Evolutionary conservation across 495 filamentous ascomycete species (phyloP).

Genomic region (Penicillium pulvis): DNA sequence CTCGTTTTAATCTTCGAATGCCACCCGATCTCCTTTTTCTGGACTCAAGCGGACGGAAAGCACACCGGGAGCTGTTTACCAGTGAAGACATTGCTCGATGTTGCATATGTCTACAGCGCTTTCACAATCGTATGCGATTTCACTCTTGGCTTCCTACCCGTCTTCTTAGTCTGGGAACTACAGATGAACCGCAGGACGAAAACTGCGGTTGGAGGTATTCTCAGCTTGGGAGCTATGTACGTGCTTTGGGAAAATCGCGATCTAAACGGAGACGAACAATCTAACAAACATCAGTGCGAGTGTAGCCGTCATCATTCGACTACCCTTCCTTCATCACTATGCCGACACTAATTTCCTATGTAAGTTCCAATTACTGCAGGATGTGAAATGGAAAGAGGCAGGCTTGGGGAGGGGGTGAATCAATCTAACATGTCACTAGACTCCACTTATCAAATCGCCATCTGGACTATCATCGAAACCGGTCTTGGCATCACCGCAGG

Average conservation of each 20-base stretch:
- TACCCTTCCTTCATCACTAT: constrained; percentile 29
- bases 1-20: constrained; percentile 33
- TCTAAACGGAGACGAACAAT: neutral
- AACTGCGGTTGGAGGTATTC: constrained; percentile 27
- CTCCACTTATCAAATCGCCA: constrained; percentile 31
- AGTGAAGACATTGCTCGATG: constrained; percentile 20
- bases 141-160: constrained; percentile 30
- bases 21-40: constrained; percentile 34
- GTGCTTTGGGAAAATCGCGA: constrained; percentile 3
- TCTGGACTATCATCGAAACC: constrained; percentile 40
- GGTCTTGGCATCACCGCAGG: constrained; percentile 41
- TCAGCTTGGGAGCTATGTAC: constrained; percentile 33
- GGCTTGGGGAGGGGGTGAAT: too few species aligned
- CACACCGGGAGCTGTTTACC: constrained; percentile 32
- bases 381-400: too few species aligned
- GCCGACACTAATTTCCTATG: constrained; percentile 30
- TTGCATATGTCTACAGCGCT: constrained; percentile 37
- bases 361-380: constrained; percentile 11
- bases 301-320: constrained; percentile 30
- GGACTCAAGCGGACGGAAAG: constrained; percentile 17
- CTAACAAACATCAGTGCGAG: constrained; percentile 21
- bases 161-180: constrained; percentile 27
- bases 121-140: constrained; percentile 33
- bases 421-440: constrained; percentile 15
- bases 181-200: constrained; percentile 34